Evolutionary conservation across 164 flowering plant species (phyloP).

Genomic region (Amborella trichopoda): DNA sequence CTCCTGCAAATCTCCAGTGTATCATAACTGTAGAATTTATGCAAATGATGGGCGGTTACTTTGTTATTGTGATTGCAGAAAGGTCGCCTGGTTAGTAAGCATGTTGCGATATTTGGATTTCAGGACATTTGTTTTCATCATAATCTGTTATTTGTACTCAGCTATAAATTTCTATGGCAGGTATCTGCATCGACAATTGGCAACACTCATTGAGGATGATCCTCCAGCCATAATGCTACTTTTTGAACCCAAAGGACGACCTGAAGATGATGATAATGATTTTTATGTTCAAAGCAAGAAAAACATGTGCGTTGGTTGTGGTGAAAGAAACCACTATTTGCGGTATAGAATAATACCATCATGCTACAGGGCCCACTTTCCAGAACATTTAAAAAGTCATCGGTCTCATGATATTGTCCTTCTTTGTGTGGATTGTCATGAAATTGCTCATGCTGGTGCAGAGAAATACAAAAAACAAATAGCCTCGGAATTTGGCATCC

Average conservation of each 20-base stretch:
- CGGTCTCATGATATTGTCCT: conserved; percentile 99
- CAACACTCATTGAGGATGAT: conserved; percentile 72
- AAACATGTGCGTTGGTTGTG: conserved; percentile 97
- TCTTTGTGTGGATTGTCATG: conserved; percentile 97
- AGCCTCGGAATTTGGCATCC: conserved; percentile 72
- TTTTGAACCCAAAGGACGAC: conserved; percentile 99
- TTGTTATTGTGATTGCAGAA: conserved; percentile 91
- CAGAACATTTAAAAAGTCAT: conserved; percentile 97
- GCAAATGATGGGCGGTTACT: conserved; percentile 92
- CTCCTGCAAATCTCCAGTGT: conserved; percentile 97
- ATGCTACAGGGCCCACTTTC: conserved; percentile 96
- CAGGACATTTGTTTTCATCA: too few relatives aligned
- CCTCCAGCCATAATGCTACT: conserved; percentile 92
- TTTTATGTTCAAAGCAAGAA: conserved; percentile 91
- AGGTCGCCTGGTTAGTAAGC: conserved; percentile 93
- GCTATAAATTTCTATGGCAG: conserved; percentile 31
- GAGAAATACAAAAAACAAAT: conserved; percentile 72
- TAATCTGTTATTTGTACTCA: too few relatives aligned
- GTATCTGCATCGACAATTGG: conserved; percentile 71
- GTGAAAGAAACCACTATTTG: conserved; percentile 80
- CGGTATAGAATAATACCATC: conserved; percentile 94
- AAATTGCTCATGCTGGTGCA: conserved; percentile 93
- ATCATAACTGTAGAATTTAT: conserved; percentile 93
- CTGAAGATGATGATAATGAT: conserved; percentile 95
- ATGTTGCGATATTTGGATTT: too few relatives aligned